Base-by-base conservation (phyloP, 1,139 yeast genomes). In the Wickerhamomyces sp. region DNA sequence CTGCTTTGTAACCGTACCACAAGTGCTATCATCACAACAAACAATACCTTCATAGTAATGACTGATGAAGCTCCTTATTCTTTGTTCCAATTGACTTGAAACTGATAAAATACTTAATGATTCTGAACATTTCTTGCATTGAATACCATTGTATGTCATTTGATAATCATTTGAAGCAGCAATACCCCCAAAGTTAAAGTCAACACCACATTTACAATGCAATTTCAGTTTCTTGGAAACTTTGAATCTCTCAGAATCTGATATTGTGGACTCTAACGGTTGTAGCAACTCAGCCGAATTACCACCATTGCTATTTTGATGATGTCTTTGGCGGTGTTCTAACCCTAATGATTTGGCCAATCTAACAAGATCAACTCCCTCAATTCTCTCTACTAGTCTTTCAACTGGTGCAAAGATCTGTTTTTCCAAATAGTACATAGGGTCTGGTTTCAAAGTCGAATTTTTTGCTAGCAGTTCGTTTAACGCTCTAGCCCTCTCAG, bases 321-420 rank as follows among this genome's bases (percentile, higher is more conserved):
- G 55, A 14, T 68, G 70, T 46, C 78, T 71, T 39, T 72, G 66
- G 44, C 72, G 74, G 35, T 86, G 70, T 54, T 89, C 96, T 33
- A 92, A 69, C 0, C 96, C 95, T 34, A 94, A 68, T 4, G 84
- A 71, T 36, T 74, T 72, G 3, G 96, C 95, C 25, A 92, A 70
- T 48, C 95, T 73, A 36, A 80, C 77, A 58, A 81, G 73, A 56
- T 92, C 97, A 44, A 87, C 75, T 28, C 97, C 96, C 47, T 88
- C 95, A 42, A 94, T 81, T 48, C 84, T 77, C 49, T 84, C 95
- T 37, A 92, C 69, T 39, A 94, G 68, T 63, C 98, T 81, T 57
- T 88, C 95, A 13, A 92, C 81, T 2, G 97, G 97, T 3, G 95
- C 92, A 57, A 84, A 78, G 14, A 94, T 76, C 62, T 94, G 99